These are phyloP conservation scores for Leavenworthia alabamica DNA, from an alignment of 345 rosid species.

Conservation along the genomic window DNA sequence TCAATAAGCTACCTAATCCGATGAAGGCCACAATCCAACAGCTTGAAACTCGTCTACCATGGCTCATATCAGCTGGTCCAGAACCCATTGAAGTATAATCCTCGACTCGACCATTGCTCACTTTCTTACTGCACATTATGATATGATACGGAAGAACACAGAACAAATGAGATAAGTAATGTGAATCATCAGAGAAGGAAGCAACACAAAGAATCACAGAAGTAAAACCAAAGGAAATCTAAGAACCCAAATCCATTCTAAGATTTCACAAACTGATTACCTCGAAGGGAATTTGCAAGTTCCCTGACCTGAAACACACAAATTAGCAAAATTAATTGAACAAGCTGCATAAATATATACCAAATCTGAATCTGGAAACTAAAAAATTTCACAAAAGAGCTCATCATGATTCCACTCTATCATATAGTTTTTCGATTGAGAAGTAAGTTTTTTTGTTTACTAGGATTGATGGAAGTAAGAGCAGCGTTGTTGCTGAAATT, in stretches of 20 bases:
- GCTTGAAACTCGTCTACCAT: slow-evolving; percentile 1
- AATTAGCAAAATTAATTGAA: background rate
- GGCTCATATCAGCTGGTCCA: slow-evolving; percentile 15
- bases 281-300: slow-evolving; percentile 31
- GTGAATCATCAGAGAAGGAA: background rate
- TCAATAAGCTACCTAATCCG: slow-evolving; percentile 10
- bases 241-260: slow-evolving; percentile 3
- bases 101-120: slow-evolving; percentile 22
- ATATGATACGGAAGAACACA: background rate
- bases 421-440: background rate
- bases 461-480: slow-evolving; percentile 77
- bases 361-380: slow-evolving; percentile 1
- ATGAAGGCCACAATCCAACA: slow-evolving; percentile 16
- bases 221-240: background rate
- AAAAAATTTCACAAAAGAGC: background rate
- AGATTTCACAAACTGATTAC: background rate
- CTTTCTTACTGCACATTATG: slow-evolving; percentile 14
- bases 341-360: background rate
- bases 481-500: slow-evolving; percentile 76
- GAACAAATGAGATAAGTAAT: background rate
- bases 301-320: slow-evolving; percentile 30
- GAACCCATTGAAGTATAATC: slow-evolving; percentile 18
- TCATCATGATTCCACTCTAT: background rate
- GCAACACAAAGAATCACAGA: background rate
- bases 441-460: slow-evolving; percentile 49